phyloP scores from a whole-genome alignment of 176 grass and related monocot genomes.

The Triticum turgidum region DNA sequence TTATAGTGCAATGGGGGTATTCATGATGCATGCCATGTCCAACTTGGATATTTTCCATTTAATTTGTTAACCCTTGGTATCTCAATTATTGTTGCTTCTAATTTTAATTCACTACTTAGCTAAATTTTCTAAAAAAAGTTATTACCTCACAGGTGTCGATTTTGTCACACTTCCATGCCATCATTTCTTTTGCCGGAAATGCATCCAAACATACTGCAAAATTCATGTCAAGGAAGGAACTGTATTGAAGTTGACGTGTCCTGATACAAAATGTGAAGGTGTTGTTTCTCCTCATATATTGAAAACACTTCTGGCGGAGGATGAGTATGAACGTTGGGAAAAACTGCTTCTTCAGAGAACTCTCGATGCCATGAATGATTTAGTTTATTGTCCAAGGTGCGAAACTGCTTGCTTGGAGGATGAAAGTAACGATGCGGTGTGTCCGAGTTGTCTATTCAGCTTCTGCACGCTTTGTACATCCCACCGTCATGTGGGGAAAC shows the following conservation, averaged over 20 bases:
- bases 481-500: constrained; percentile 64
- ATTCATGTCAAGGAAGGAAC: constrained; percentile 71
- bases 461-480: constrained; percentile 73
- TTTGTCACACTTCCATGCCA: constrained; percentile 74
- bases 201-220: constrained; percentile 70
- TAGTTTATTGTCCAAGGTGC: constrained; percentile 80
- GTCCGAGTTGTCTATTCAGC: constrained; percentile 76
- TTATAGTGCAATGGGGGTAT: neutral
- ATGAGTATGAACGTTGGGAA: constrained; percentile 73
- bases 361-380: constrained; percentile 69
- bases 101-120: constrained; percentile 19
- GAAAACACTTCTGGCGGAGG: constrained; percentile 61
- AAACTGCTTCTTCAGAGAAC: constrained; percentile 64
- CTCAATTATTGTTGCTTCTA: constrained; percentile 15
- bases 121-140: neutral
- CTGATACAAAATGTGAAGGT: constrained; percentile 58
- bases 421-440: constrained; percentile 56
- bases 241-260: constrained; percentile 65
- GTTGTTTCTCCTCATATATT: constrained; percentile 61
- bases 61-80: constrained; percentile 15
- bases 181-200: constrained; percentile 84
- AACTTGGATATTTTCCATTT: constrained; percentile 7
- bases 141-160: constrained; percentile 44
- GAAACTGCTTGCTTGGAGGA: constrained; percentile 82
- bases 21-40: neutral